Percentiles rank a stretch among this genome's conserved stretches.
Conservation (phyloP, 2,329 filamentous ascomycete species). For the Colletotrichum tropicale region DNA sequence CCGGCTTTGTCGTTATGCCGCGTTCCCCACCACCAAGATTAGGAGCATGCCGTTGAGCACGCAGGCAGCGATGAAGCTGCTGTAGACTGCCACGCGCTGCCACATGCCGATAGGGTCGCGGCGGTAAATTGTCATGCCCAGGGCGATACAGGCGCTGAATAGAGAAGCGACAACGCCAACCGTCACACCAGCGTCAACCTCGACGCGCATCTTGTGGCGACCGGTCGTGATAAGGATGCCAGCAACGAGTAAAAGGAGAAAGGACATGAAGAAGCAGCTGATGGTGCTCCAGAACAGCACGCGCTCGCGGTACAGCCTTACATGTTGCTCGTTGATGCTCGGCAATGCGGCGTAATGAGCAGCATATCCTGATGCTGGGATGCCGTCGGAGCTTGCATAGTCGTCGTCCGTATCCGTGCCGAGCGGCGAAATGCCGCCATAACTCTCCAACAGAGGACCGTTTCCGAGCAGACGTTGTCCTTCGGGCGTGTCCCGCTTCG, state of each 20-base stretch:
- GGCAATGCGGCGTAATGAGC: slow-evolving; percentile 59
- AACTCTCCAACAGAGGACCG: slow-evolving; percentile 4
- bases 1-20: slow-evolving; percentile 28
- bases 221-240: slow-evolving; percentile 71
- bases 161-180: slow-evolving; percentile 72
- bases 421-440: slow-evolving; percentile 24
- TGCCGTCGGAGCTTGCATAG: slow-evolving; percentile 57
- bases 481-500: slow-evolving; percentile 15
- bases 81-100: slow-evolving; percentile 46
- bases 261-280: slow-evolving; percentile 61
- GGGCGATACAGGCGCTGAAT: slow-evolving; percentile 64
- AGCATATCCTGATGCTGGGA: slow-evolving; percentile 54
- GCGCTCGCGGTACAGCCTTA: slow-evolving; percentile 55
- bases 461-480: slow-evolving; percentile 5
- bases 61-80: slow-evolving; percentile 39
- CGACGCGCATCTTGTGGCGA: slow-evolving; percentile 67
- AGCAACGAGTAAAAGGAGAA: slow-evolving; percentile 68
- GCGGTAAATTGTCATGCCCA: slow-evolving; percentile 63
- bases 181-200: slow-evolving; percentile 76
- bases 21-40: slow-evolving; percentile 44
- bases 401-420: slow-evolving; percentile 47
- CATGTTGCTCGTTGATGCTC: slow-evolving; percentile 54
- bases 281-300: slow-evolving; percentile 60
- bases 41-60: slow-evolving; percentile 49
- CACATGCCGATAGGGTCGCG: slow-evolving; percentile 45